phyloP scores from a whole-genome alignment of 2,329 filamentous ascomycete species.

The Alternaria burnsii region DNA sequence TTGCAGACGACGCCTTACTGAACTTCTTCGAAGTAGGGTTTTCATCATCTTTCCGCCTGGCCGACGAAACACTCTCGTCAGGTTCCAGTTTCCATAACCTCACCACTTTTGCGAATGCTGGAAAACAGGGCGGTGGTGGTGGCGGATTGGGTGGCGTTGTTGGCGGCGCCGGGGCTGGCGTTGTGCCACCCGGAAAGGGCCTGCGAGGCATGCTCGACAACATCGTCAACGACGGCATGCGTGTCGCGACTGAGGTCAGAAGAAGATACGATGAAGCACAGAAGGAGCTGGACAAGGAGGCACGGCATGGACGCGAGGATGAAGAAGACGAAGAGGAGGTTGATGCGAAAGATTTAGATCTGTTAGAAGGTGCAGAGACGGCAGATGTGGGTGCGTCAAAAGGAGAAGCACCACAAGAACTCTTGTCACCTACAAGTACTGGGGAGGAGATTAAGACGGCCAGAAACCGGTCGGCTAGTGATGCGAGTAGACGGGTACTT shows the following conservation, averaged over 20 bases:
- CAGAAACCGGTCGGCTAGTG: constrained; percentile 43
- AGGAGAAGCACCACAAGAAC: constrained; percentile 24
- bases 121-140: constrained; percentile 55
- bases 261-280: constrained; percentile 96
- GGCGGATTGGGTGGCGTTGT: constrained; percentile 55
- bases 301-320: constrained; percentile 62
- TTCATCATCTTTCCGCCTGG: constrained; percentile 88
- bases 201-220: constrained; percentile 94
- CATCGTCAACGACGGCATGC: constrained; percentile 96
- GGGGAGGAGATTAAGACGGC: constrained; percentile 38
- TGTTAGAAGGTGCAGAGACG: constrained; percentile 61
- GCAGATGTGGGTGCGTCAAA: constrained; percentile 51
- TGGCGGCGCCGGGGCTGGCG: constrained; percentile 57
- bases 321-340: constrained; percentile 72
- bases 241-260: constrained; percentile 90
- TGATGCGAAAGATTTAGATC: constrained; percentile 52
- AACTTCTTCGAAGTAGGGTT: constrained; percentile 98
- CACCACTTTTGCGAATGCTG: constrained; percentile 82
- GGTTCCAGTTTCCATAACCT: constrained; percentile 71
- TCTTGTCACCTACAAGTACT: constrained; percentile 29
- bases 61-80: constrained; percentile 66
- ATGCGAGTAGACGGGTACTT: constrained; percentile 47
- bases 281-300: constrained; percentile 84
- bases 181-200: constrained; percentile 73
- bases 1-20: constrained; percentile 93